Conservation (phyloP, 495 filamentous ascomycete genomes). For the Penicillium malachiteum region DNA sequence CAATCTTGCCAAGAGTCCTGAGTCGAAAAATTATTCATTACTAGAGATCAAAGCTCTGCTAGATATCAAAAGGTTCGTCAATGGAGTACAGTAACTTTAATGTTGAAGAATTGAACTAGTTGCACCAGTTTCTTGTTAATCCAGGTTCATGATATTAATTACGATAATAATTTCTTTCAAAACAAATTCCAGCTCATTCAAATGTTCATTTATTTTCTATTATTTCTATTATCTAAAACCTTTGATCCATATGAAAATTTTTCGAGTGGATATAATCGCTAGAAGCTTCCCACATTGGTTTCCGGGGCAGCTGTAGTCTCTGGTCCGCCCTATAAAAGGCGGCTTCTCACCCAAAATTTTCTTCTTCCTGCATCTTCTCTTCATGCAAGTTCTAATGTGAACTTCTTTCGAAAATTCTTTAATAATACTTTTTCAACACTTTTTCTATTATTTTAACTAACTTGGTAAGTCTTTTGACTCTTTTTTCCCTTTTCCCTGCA, state of each 20-base stretch:
- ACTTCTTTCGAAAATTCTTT: background rate
- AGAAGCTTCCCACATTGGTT: conserved; percentile 35
- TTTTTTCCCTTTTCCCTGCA: conserved; percentile 7
- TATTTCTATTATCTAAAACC: background rate
- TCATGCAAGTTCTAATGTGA: conserved; percentile 10
- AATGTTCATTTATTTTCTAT: background rate
- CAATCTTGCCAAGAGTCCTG: too few relatives aligned
- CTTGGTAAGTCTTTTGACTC: conserved; percentile 23
- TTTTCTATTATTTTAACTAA: conserved; percentile 14
- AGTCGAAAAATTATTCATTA: too few relatives aligned
- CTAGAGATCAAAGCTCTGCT: too few relatives aligned
- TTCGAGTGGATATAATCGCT: conserved; percentile 22
- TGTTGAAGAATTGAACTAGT: too few relatives aligned
- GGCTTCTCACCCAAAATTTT: conserved; percentile 27
- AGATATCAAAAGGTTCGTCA: too few relatives aligned
- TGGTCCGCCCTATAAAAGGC: conserved; percentile 37
- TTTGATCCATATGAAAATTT: background rate
- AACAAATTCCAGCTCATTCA: background rate
- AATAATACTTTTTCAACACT: background rate
- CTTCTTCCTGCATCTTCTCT: conserved; percentile 23
- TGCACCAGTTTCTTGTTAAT: too few relatives aligned
- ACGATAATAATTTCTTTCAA: too few relatives aligned
- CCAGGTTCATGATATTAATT: too few relatives aligned
- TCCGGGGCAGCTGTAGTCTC: conserved; percentile 29
- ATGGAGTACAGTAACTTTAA: too few relatives aligned